Evolutionary conservation across 1,139 yeast genomes (phyloP).

Genomic region (Suhomyces taliae): DNA sequence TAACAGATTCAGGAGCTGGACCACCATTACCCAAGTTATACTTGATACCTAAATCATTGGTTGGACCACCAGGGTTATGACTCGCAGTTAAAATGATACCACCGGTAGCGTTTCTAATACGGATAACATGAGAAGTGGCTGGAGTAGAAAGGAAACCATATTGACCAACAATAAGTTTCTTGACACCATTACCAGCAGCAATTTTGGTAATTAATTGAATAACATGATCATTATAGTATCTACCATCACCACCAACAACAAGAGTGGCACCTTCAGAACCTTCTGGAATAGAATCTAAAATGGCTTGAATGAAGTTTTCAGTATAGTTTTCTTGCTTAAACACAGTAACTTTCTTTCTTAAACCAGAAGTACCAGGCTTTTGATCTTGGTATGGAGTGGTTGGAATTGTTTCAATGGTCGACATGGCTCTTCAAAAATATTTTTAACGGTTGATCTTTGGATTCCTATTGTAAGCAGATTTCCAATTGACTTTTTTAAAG

Average conservation of each 20-base stretch:
- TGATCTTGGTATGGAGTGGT: slow-evolving; percentile 89
- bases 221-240: slow-evolving; percentile 82
- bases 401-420: slow-evolving; percentile 29
- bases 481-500: background rate
- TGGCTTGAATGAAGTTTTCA: slow-evolving; percentile 90
- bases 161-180: slow-evolving; percentile 82
- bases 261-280: slow-evolving; percentile 73
- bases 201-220: slow-evolving; percentile 80
- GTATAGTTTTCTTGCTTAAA: slow-evolving; percentile 82
- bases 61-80: slow-evolving; percentile 98
- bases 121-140: slow-evolving; percentile 89
- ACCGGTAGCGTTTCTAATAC: slow-evolving; percentile 71
- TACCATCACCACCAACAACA: slow-evolving; percentile 97
- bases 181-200: slow-evolving; percentile 89
- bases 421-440: slow-evolving; percentile 1
- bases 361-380: slow-evolving; percentile 97
- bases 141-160: slow-evolving; percentile 91
- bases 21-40: slow-evolving; percentile 96
- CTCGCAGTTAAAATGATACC: slow-evolving; percentile 96
- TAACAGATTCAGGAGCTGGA: slow-evolving; percentile 97
- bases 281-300: slow-evolving; percentile 85
- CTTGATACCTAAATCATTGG: slow-evolving; percentile 90
- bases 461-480: background rate
- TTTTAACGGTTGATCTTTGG: background rate
- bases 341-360: slow-evolving; percentile 85